phyloP scores from a whole-genome alignment of 805 yeast genomes.

The Lachancea dasiensis region DNA sequence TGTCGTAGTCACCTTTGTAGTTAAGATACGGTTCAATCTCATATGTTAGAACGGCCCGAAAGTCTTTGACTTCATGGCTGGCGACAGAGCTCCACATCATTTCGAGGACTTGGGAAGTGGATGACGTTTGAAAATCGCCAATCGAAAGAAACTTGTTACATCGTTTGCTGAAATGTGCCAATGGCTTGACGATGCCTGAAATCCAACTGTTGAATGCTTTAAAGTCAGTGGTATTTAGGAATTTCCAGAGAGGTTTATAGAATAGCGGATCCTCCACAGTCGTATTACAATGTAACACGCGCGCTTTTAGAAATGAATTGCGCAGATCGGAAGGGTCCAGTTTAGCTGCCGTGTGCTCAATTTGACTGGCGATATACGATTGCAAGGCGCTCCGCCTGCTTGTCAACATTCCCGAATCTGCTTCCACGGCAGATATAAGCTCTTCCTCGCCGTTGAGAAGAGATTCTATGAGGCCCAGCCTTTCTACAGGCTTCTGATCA shows the following conservation, averaged over 20 bases:
- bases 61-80: background rate
- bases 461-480: constrained; percentile 30
- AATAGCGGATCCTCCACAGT: constrained; percentile 16
- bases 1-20: constrained; percentile 9
- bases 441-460: constrained; percentile 16
- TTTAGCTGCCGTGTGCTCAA: constrained; percentile 2
- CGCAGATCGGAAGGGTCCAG: constrained; percentile 7
- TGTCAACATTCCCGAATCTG: constrained; percentile 15
- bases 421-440: constrained; percentile 22
- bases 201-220: constrained; percentile 22
- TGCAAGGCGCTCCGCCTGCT: constrained; percentile 14
- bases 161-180: constrained; percentile 23
- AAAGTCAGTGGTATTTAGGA: background rate
- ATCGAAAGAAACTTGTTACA: constrained; percentile 13
- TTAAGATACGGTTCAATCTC: constrained; percentile 24
- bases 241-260: constrained; percentile 22
- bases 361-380: constrained; percentile 13
- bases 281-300: constrained; percentile 23
- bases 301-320: constrained; percentile 21
- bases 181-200: constrained; percentile 26
- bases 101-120: constrained; percentile 12
- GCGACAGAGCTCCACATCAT: constrained; percentile 12
- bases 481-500: constrained; percentile 9
- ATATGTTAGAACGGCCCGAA: constrained; percentile 9
- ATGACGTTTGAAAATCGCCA: constrained; percentile 20